Evolutionary conservation across 1,139 yeast species (phyloP).

Genomic region (Yamadazyma dendronema): DNA sequence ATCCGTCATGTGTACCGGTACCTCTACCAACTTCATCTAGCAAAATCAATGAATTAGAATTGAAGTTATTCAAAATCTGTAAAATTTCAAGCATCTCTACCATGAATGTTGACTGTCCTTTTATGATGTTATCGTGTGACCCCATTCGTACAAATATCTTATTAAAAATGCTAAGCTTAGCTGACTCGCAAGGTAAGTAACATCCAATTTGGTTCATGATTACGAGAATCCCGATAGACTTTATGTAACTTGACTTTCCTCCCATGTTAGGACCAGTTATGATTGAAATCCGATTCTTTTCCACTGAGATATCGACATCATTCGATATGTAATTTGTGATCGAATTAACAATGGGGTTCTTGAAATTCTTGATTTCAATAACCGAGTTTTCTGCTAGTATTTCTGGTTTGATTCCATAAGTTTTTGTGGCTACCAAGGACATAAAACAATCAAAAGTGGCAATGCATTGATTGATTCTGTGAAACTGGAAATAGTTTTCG

Average conservation of each 20-base stretch:
- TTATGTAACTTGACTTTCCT: constrained; percentile 91
- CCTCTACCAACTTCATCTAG: constrained; percentile 89
- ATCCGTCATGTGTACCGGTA: constrained; percentile 89
- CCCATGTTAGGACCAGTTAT: constrained; percentile 99
- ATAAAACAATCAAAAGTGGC: constrained; percentile 72
- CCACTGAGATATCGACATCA: constrained; percentile 49
- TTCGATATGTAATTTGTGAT: constrained; percentile 66
- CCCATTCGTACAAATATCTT: constrained; percentile 65
- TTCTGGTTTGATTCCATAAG: constrained; percentile 55
- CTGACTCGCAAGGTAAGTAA: constrained; percentile 64
- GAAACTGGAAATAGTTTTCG: constrained; percentile 49
- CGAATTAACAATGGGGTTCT: constrained; percentile 80
- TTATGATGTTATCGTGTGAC: constrained; percentile 65
- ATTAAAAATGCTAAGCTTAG: constrained; percentile 58
- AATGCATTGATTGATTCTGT: constrained; percentile 48
- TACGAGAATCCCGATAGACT: constrained; percentile 86
- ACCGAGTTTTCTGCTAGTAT: constrained; percentile 49
- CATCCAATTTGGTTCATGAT: constrained; percentile 92
- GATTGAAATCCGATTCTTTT: constrained; percentile 51
- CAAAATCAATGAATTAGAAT: constrained; percentile 55
- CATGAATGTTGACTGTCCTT: constrained; percentile 75
- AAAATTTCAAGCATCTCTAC: constrained; percentile 69
- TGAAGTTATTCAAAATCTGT: constrained; percentile 46
- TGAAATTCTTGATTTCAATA: constrained; percentile 55
- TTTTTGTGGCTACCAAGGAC: constrained; percentile 57